Percentiles rank a stretch among this genome's conserved stretches.
These are phyloP conservation scores for Kwoniella shivajii DNA, from an alignment of 1,284 basidiomycete species.

Conservation along the genomic window DNA sequence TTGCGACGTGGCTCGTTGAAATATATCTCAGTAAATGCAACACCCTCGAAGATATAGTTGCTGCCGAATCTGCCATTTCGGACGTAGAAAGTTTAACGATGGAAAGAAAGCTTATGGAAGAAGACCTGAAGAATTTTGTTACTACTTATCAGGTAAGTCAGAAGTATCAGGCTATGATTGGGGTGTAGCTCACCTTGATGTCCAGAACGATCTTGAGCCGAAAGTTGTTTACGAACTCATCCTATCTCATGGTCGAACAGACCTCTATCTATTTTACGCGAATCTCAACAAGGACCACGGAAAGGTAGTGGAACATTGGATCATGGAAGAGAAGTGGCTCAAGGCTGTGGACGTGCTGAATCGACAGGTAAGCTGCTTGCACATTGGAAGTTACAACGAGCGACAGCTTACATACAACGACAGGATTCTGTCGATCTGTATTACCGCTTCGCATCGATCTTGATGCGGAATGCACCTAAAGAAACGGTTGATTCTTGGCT, in stretches of 20 bases:
- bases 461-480: conserved; percentile 82
- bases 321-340: conserved; percentile 86
- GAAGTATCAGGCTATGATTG: neutral
- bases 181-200: conserved; percentile 3
- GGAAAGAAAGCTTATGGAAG: conserved; percentile 82
- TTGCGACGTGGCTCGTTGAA: conserved; percentile 98
- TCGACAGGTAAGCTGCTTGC: conserved; percentile 65
- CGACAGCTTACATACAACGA: conserved; percentile 52
- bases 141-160: conserved; percentile 78
- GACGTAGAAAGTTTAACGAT: conserved; percentile 83
- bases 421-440: conserved; percentile 66
- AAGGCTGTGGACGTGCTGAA: conserved; percentile 87
- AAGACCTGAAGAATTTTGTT: conserved; percentile 89
- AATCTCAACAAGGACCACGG: conserved; percentile 77
- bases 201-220: conserved; percentile 78
- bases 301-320: conserved; percentile 88
- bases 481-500: conserved; percentile 92
- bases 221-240: conserved; percentile 89
- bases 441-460: conserved; percentile 85
- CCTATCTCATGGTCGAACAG: conserved; percentile 85
- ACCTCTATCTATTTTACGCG: conserved; percentile 91
- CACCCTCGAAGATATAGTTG: conserved; percentile 78
- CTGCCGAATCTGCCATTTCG: conserved; percentile 74
- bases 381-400: conserved; percentile 57
- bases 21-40: conserved; percentile 97